Evolutionary conservation across 2,329 filamentous ascomycete genomes (phyloP).

Genomic region (Fusarium bactridioides): DNA sequence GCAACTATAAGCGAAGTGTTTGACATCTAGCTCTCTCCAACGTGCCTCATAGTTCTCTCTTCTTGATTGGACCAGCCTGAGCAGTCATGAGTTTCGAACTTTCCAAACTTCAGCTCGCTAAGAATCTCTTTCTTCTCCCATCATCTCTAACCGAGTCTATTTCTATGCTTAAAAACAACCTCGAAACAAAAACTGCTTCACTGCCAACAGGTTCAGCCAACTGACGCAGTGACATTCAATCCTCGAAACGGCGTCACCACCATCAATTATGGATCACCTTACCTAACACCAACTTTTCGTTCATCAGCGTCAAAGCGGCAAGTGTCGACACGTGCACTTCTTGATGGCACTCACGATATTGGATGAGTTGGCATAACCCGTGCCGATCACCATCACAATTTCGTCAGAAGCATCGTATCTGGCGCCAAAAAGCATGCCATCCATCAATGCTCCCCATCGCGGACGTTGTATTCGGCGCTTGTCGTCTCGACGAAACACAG

Average conservation of each 20-base stretch:
- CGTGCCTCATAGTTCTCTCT: neutral
- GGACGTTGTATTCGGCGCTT: neutral
- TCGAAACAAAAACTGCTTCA: neutral
- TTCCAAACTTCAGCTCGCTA: neutral
- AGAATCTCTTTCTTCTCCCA: neutral
- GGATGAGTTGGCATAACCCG: neutral
- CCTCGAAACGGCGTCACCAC: neutral
- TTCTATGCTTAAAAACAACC: neutral
- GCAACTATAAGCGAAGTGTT: neutral
- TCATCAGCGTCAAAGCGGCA: neutral
- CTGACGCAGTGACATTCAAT: neutral
- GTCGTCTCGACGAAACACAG: neutral
- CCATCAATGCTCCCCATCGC: neutral
- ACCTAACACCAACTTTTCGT: neutral
- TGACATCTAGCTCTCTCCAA: neutral
- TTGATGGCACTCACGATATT: neutral
- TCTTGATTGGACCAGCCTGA: neutral
- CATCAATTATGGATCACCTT: slow-evolving; percentile 3
- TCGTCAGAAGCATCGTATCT: neutral
- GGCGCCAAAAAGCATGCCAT: neutral
- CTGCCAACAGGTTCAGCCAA: neutral
- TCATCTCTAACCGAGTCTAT: neutral
- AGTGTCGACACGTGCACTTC: slow-evolving; percentile 5
- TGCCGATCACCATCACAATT: slow-evolving; percentile 20
- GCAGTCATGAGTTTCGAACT: neutral